Evolutionary conservation across 2,329 filamentous ascomycete genomes (phyloP), one percentile per base, ranked within the genome.

Genomic region (Penicillium aurantiogriseum): DNA sequence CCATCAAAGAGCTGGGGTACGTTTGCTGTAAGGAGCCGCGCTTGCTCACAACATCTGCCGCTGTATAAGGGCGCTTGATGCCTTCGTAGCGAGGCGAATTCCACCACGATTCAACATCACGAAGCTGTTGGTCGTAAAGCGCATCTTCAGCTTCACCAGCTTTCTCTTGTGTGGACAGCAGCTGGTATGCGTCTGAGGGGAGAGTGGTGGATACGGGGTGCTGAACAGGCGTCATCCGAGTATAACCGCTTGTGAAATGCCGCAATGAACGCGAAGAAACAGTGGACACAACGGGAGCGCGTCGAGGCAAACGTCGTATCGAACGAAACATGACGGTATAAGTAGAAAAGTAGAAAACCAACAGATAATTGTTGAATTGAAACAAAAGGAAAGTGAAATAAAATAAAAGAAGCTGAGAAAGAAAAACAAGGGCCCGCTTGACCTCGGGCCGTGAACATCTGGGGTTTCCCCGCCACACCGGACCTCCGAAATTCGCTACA

Each of bases 1-100:
- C 94, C 90, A 96, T 97, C 61, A 96, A 79, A 15, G 92, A 97
- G 77, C 92, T 96, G 1, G 94, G 90, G 67, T 97, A 97, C 50
- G 84, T 85, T 72, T 96, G 90, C 69, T 91, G 86, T 64, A 97
- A 83, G 7, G 91, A 88, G 10, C 94, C 94, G 60, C 94, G 84
- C 80, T 97, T 97, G 76, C 89, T 92, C 60, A 96, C 93, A 6
- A 99, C 89, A 77, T 96, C 92, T 67, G 88, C 90, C 1, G 92
- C 90, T 19, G 88, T 89, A 74, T 97, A 99, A 11, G 93, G 92
- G 45, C 94, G 84, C 80, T 89, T 94, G 80, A 97, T 97, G 59
- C 90, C 93, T 63, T 88, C 84, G 73, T 87, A 99, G 56, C 94
- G 87, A 8, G 91, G 88, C 40, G 88, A 88, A 21, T 85, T 83